Base-by-base conservation (phyloP, 2,329 filamentous ascomycete genomes). In the Cyphellophora europaea region DNA sequence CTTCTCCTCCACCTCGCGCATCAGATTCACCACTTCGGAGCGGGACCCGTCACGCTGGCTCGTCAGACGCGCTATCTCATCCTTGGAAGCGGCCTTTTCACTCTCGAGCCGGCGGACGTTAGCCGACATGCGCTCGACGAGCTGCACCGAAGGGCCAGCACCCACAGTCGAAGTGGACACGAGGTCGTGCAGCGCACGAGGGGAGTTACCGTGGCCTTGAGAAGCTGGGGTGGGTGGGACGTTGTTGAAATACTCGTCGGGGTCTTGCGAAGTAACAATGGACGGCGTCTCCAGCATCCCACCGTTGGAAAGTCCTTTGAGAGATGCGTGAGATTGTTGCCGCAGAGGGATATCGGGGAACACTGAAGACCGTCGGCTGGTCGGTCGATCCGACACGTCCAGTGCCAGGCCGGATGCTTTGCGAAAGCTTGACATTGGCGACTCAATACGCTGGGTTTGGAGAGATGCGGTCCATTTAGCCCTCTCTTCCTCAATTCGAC, bases 41-140 rank as follows among this genome's bases (percentile, higher is more conserved):
- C 91, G 71, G 3, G 89, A 86, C 55, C 94, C 87, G 52, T 98
- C 91, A 30, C 91, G 74, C 58, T 98, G 91, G n/a, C 72, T 69
- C 5, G 78, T 77, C 12, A 98, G 72, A 5, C 89, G 71, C 0
- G 72, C 68, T 45, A 95, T 69, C 56, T 98, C 91, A 54, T 98
- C 91, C 52, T 82, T 86, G 11, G 80, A 79, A 1, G 81, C 82
- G 2, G 91, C 84, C 54, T 93, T 93, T 55, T 98, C 91, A 32
- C 78, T 85, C 55, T 98, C 91, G 0, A 98, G 68, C 5, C 89
- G 77, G 6, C 91, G 82, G 29, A 98, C 88, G 0, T 87, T 85
- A 3, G 88, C 85, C 52, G 84, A 93, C 85, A 98, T 93, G 35
- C 89, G 77, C 61, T 96, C 91, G 11, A 98, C 88, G 1, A 98